Base-by-base conservation (phyloP, 495 filamentous ascomycete genomes). In the Rostrohypoxylon terebratum region DNA sequence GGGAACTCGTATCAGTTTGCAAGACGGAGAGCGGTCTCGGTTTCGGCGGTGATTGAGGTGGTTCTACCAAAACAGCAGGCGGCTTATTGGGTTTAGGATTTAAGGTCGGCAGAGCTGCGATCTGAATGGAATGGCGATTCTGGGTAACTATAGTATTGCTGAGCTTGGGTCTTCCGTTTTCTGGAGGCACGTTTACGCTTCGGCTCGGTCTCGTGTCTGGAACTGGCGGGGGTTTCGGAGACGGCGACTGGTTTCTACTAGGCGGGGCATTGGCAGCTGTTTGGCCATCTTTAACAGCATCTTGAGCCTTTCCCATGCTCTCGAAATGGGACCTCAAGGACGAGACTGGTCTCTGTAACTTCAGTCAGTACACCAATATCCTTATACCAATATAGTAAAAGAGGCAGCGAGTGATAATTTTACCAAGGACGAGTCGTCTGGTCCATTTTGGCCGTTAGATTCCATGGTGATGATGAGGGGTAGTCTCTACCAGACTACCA, bases 251-350 rank as follows among this genome's bases (percentile, higher is more conserved):
- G 11, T 62, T 74, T 54, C 54, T 77, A 63, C 83, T 44, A 71
- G 73, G 71, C 70, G 80, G 66, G 44, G 78, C 13, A 33, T 54
- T 34, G 34, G 47, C 33, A 34, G 20, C 34, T 62, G 73, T 28
- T 50, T 77, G 60, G 16, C 77, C 65, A 62, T 83, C 79, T 75
- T 82, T 88, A 58, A 82, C 76, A 16, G 76, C 65, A 61, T 83
- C 79, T 75, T 82, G 87, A 59, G 83, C 76, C 71, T 87, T 88
- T 40, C 90, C 87, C 78, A 97, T 90, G 64, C 91, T 91, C 84
- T 99, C 96, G 76, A 99, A 99, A 77, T 95, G 91, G 45, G 94
- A 96, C 53, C 93, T 87, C 34, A 98, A 84, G 50, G 95, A 97
- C 45, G 96, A 99, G 25, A 99, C 96, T 0, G 96, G 93, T 83